Base-by-base conservation (phyloP, 2,329 filamentous ascomycete species). In the Alternaria infectoria region DNA sequence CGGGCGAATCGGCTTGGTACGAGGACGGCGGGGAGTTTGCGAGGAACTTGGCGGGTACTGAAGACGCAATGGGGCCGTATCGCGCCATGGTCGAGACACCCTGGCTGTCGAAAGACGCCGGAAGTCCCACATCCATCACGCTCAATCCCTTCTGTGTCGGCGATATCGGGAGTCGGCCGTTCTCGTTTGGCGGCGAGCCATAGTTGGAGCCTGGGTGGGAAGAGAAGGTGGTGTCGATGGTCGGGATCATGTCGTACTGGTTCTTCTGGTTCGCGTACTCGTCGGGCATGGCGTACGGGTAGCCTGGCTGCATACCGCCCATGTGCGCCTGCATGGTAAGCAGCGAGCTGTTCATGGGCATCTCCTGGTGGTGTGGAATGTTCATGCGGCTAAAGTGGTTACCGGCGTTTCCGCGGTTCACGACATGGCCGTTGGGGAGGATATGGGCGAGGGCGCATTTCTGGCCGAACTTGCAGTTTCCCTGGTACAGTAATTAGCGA, bases 401-500 rank as follows among this genome's bases (percentile, higher is more conserved):
- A 67, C 82, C 79, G 28, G 82, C 77, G 61, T 74, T 74, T 65
- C 82, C 83, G 86, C 91, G 83, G 81, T 97, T 97, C 78, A 98
- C 93, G 77, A 95, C 89, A 74, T 93, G 90, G 64, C 96, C 96
- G 81, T 98, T 94, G 71, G 94, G 93, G 52, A 97, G 90, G 75
- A 98, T 91, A 81, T 99, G 96, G 69, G 96, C 93, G 77, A 98
- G 93, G 76, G 95, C 95, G 85, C 96, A 99, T 82, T 98, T 98
- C 68, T 93, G 92, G 66, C 96, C 96, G 80, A 98, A 99, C 81
- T 98, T 98, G 89, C 96, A 99, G 82, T 97, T 97, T 71, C 96
- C 96, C 93, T 97, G 57, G 12, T 43, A n/a, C 57, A 12, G 1
- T 2, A 3, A 15, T 60, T 17, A 60, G 50, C 13, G 1, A 57